A percentile compares a stretch with the other conserved stretches of the same genome.
phyloP scores from a whole-genome alignment of 208 protist species.

The Trypanosoma lewisi region DNA sequence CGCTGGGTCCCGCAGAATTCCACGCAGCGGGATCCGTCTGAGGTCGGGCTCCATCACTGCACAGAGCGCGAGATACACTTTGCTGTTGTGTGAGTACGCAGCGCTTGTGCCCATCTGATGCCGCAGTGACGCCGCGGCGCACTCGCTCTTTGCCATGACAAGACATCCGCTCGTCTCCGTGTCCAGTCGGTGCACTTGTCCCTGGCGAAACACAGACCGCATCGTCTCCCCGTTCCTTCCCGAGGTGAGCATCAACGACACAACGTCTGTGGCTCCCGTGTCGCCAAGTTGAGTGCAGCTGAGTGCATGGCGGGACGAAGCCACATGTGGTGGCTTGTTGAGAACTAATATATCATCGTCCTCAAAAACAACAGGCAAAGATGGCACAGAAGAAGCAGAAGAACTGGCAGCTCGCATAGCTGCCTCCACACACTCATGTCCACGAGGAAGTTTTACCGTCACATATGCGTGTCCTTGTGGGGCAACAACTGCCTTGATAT shows the following conservation, averaged over 20 bases:
- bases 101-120: constrained; percentile 80
- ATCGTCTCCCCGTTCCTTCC: background rate
- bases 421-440: constrained; percentile 60
- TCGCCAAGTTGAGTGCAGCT: constrained; percentile 46
- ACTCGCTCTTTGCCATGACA: constrained; percentile 59
- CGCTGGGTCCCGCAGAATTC: constrained; percentile 37
- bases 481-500: constrained; percentile 25
- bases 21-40: constrained; percentile 37
- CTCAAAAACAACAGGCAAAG: constrained; percentile 53
- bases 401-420: constrained; percentile 1
- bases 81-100: constrained; percentile 53
- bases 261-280: constrained; percentile 33
- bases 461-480: constrained; percentile 52
- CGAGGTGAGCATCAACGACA: constrained; percentile 39
- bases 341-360: constrained; percentile 72
- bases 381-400: background rate
- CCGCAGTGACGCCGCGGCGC: constrained; percentile 56
- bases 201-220: constrained; percentile 49
- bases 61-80: constrained; percentile 77
- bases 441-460: constrained; percentile 41
- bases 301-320: constrained; percentile 73
- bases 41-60: constrained; percentile 68
- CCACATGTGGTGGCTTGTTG: constrained; percentile 70
- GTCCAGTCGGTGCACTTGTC: constrained; percentile 82
- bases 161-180: constrained; percentile 73